Percentiles rank a stretch among this genome's conserved stretches.
Conservation (phyloP, 306 rosid genomes). For the Acacia crassicarpa region DNA sequence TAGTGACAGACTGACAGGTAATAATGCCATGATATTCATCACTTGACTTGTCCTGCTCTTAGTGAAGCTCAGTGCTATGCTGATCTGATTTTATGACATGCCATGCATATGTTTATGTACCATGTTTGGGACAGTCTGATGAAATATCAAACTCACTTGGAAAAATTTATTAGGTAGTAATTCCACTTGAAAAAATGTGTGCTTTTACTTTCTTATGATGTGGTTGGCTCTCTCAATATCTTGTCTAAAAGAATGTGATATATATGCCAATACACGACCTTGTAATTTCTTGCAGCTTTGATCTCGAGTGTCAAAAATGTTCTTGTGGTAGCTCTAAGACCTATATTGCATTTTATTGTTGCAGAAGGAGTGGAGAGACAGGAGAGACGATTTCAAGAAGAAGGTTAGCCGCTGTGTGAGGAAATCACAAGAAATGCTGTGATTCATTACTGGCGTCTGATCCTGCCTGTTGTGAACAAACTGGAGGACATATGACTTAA, state of each 20-base stretch:
- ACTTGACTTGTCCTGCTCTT: neutral
- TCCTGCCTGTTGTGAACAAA: constrained; percentile 36
- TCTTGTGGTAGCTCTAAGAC: constrained; percentile 9
- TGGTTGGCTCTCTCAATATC: neutral
- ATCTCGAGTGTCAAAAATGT: neutral
- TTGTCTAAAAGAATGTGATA: neutral
- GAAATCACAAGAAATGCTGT: constrained; percentile 84
- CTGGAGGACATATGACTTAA: constrained; percentile 37
- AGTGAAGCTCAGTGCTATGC: neutral
- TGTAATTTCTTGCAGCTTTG: neutral
- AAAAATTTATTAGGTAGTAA: neutral
- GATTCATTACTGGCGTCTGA: constrained; percentile 33
- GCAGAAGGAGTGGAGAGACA: constrained; percentile 98
- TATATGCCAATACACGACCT: neutral
- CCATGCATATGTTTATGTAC: neutral
- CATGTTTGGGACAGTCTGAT: neutral
- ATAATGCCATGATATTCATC: neutral
- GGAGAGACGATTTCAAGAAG: constrained; percentile 94
- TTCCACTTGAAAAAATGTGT: constrained; percentile 7
- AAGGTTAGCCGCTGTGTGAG: constrained; percentile 94
- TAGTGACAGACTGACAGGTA: constrained; percentile 6
- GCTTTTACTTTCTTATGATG: constrained; percentile 5
- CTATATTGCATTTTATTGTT: constrained; percentile 18
- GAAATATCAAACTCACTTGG: neutral
- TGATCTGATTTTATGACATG: neutral